Percentiles rank a stretch among this genome's conserved stretches.
These are phyloP conservation scores for Tilletia horrida DNA, from an alignment of 1,284 basidiomycete species.

Conservation along the genomic window DNA sequence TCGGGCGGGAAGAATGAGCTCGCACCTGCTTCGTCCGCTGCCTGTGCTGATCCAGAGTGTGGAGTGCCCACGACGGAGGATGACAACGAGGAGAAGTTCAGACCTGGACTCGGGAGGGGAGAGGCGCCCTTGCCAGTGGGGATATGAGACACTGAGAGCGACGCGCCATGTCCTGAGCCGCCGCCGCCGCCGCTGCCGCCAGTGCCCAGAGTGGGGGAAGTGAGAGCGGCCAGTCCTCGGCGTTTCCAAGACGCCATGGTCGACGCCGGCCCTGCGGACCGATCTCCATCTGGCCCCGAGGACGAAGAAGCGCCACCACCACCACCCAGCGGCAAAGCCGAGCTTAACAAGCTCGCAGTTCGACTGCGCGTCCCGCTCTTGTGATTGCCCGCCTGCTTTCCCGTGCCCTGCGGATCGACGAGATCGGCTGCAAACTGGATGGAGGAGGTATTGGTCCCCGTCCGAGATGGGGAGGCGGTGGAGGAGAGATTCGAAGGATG, in stretches of 20 bases:
- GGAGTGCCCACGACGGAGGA: no score
- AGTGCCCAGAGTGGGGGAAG: not conserved
- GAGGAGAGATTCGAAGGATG: no score
- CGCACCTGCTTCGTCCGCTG: not conserved
- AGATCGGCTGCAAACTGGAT: no score
- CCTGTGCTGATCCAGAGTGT: not conserved
- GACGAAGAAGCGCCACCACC: not conserved
- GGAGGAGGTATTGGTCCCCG: no score
- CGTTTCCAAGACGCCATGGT: slow-evolving; percentile 10
- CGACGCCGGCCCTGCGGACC: not conserved
- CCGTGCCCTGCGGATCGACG: no score
- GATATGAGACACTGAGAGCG: no score
- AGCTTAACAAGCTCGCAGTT: not conserved
- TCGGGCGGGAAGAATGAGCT: not conserved
- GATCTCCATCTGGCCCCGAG: not conserved
- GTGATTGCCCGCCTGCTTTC: no score
- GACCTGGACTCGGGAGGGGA: not conserved
- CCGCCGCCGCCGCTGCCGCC: no score
- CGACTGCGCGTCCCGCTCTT: not conserved
- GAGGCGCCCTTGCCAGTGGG: not conserved
- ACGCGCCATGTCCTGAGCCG: no score
- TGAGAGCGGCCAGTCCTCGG: slow-evolving; percentile 2
- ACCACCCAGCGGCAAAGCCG: not conserved
- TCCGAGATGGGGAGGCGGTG: no score
- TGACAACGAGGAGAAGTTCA: not conserved